phyloP scores from a whole-genome alignment of 1,284 basidiomycete genomes.

The Phellopilus nigrolimitatus region DNA sequence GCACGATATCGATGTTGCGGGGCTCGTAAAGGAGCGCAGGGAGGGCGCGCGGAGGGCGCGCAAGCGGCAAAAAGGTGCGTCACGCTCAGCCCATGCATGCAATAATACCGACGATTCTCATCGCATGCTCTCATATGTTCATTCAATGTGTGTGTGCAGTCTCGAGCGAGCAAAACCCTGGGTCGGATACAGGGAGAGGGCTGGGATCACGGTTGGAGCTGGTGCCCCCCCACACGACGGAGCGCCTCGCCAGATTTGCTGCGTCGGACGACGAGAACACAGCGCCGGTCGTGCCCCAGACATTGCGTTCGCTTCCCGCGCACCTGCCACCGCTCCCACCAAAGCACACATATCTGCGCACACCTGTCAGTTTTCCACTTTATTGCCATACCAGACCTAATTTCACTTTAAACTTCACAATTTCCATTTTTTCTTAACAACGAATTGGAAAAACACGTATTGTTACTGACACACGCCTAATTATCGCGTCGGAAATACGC shows the following conservation, averaged over 20 bases:
- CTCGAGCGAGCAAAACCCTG: no score
- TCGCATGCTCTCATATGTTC: conserved; percentile 19
- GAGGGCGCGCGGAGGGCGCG: conserved; percentile 29
- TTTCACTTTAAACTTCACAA: no score
- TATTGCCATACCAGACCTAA: no score
- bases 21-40: conserved; percentile 41
- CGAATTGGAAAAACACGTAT: no score
- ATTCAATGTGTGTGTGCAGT: no score
- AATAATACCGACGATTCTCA: neutral
- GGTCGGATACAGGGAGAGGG: no score
- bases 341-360: conserved; percentile 77
- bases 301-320: conserved; percentile 58
- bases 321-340: conserved; percentile 67
- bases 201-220: conserved; percentile 20
- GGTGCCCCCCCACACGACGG: conserved; percentile 44
- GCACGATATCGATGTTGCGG: conserved; percentile 45
- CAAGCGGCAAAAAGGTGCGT: conserved; percentile 36
- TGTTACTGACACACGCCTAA: no score
- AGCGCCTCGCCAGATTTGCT: conserved; percentile 65
- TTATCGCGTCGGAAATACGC: no score
- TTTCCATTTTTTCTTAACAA: no score
- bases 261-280: conserved; percentile 63
- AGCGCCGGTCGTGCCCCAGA: conserved; percentile 49
- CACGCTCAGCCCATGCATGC: conserved; percentile 3
- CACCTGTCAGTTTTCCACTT: conserved; percentile 49